Base-by-base conservation (phyloP, 768 basidiomycete genomes). In the Suillus luteus region DNA sequence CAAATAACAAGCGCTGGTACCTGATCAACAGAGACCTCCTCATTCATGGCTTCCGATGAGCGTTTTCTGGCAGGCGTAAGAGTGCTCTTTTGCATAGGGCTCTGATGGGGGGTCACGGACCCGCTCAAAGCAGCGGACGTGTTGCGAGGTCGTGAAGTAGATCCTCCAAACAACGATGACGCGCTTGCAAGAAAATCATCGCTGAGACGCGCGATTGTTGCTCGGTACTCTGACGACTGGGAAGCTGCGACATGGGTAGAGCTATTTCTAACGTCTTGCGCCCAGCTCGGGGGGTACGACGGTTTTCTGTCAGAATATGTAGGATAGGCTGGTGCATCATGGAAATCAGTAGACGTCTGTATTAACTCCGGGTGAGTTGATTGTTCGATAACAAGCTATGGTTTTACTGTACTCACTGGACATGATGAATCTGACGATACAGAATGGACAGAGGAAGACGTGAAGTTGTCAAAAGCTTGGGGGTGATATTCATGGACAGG, bases 161-260 rank as follows among this genome's bases (percentile, higher is more conserved):
- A 68, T 17, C 69, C 74, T 24, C 65, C 71, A 54, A 72, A 73
- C 61, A 77, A 66, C 7, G 74, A 72, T 0, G 76, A 76, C 24
- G 64, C 76, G 59, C 74, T 73, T 35, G 74, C 67, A 35, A 74
- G 74, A 66, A 76, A 75, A 41, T 63, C 68, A 65, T 75, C 74
- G 62, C 76, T 76, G 5, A 71, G 75, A 27, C 71, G 72, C 44
- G 74, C 74, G 5, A 75, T 76, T 60, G 66, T 72, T 15, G 72
- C 70, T 22, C 76, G 71, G 62, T 75, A 66, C 62, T 76, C 76
- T 61, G 75, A 71, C 10, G 63, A 62, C 9, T 70, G 72, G n/a
- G 70, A 60, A 57, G 37, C 31, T 12, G 51, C 49, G 8, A 38
- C 37, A 41, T 73, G 72, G 2, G 41, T 59, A 15, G 66, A 62